Base-by-base conservation (phyloP, 192 early-diverging fungal species). In the Obelidium mucronatum region DNA sequence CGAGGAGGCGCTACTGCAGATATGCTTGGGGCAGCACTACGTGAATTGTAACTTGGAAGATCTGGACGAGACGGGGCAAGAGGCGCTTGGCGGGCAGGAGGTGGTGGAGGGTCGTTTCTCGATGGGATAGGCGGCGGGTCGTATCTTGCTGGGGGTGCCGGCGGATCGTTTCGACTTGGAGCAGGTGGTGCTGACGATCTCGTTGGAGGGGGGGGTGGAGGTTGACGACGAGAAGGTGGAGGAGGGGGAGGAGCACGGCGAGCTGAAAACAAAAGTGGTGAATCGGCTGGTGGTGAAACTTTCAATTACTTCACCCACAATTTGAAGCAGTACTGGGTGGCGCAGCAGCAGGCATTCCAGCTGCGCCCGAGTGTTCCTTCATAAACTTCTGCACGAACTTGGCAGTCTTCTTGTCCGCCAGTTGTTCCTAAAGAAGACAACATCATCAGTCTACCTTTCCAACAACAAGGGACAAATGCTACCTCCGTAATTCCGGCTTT, bases 401-500 rank as follows among this genome's bases (percentile, higher is more conserved):
- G 1, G 36, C 55, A 0, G 76, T 83, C 58, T 80, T 66, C 54
- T 84, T 83, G 69, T 88, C 86, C 15, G 59, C 30, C 37, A 84
- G 51, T 72, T 85, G 84, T 24, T 87, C 84, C 78, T 83, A 53
- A 4, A 52, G 33, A n/a, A n/a, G n/a, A n/a, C n/a, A n/a, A n/a
- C n/a, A n/a, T n/a, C n/a, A n/a, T n/a, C n/a, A n/a, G n/a, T n/a
- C n/a, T n/a, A n/a, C n/a, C n/a, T n/a, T n/a, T n/a, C n/a, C n/a
- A n/a, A n/a, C n/a, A n/a, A n/a, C n/a, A n/a, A n/a, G n/a, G n/a
- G n/a, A n/a, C n/a, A n/a, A n/a, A n/a, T n/a, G n/a, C n/a, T 24
- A 80, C 83, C 66, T 85, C 82, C 4, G 83, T 88, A 53, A 88
- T 88, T 52, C 87, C 87, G 17, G 87, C 87, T 52, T 86, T 88